Evolutionary conservation across 169 alveolate genomes (phyloP).

Genomic region (Babesia caballi): DNA sequence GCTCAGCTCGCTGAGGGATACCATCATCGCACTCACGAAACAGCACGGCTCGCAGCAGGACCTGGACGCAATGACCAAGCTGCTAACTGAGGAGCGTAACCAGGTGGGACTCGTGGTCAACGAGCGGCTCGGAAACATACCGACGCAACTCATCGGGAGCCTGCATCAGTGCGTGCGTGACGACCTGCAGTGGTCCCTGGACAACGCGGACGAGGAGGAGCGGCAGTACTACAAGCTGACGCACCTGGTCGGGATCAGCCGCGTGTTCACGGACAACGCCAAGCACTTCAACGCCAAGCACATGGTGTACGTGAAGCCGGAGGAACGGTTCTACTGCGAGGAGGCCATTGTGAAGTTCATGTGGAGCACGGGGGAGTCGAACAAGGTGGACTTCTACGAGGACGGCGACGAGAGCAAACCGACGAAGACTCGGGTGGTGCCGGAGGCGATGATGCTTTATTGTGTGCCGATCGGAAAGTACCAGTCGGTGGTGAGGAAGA

Average conservation of each 20-base stretch:
- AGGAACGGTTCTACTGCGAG: conserved; percentile 44
- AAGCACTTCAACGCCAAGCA: not conserved
- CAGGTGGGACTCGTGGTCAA: conserved; percentile 53
- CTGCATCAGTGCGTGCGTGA: conserved; percentile 35
- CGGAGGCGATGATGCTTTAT: conserved; percentile 39
- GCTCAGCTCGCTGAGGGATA: conserved; percentile 14
- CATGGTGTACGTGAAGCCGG: conserved; percentile 33
- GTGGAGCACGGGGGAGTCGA: conserved; percentile 65
- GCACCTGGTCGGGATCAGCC: conserved; percentile 38
- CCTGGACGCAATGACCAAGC: conserved; percentile 15
- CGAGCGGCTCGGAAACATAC: conserved; percentile 50
- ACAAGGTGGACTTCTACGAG: conserved; percentile 34
- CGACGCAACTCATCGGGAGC: conserved; percentile 51
- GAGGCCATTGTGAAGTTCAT: conserved; percentile 31
- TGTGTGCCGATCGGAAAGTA: conserved; percentile 22
- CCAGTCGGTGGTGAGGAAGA: conserved; percentile 24
- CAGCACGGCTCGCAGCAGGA: conserved; percentile 28
- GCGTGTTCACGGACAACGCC: conserved; percentile 33
- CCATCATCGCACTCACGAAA: conserved; percentile 24
- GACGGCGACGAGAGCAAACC: conserved; percentile 24
- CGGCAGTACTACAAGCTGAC: conserved; percentile 45
- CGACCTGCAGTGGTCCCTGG: conserved; percentile 57
- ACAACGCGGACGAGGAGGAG: conserved; percentile 50
- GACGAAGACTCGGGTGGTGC: conserved; percentile 21
- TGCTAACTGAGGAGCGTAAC: conserved; percentile 22